Base-by-base conservation (phyloP, 257 asterid genomes). In the Scutellaria barbata region DNA sequence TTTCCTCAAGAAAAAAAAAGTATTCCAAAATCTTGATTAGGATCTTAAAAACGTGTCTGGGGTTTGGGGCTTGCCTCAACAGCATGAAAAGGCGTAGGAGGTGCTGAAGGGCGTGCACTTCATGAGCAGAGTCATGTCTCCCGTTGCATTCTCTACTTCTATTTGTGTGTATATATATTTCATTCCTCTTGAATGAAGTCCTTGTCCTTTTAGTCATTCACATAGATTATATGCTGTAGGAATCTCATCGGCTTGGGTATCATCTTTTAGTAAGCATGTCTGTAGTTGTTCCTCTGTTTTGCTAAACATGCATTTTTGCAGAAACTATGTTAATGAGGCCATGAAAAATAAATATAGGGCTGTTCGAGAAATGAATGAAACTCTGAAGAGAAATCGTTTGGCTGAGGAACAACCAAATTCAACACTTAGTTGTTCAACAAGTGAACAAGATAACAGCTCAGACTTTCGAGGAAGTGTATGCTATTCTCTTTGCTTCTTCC, bases 291-390 rank as follows among this genome's bases (percentile, higher is more conserved):
- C 40, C 16, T 62, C 45, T 30, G 62, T 52, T 72, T 69, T 66
- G 60, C 69, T 75, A 39, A 60, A 25, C 51, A 33, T 76, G 60
- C 63, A 25, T 13, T 42, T 58, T 53, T 47, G 61, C 66, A 46
- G 68, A 55, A 47, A 55, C n/a, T 69, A 46, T 59, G 30, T 74
- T 80, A 61, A 83, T 60, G 7, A 54, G 40, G 46, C 63, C 47
- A 6, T 74, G 52, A 77, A 67, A 60, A 78, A 63, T 72, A 76
- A 81, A 75, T 81, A 51, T 76, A 90, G 95, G 92, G 96, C 90
- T 80, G 96, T 88, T 73, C 83, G 96, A 70, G 87, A 87, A 80
- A 86, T 92, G 95, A 90, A 79, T 84, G 89, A 80, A 78, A 76
- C 84, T 69, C 75, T 84, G 74, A 92, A 83, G 82, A 82, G 77